A percentile compares a stretch with the other conserved stretches of the same genome.
Conservation (phyloP, 169 alveolate species). For the Amoebophrya sp. region DNA sequence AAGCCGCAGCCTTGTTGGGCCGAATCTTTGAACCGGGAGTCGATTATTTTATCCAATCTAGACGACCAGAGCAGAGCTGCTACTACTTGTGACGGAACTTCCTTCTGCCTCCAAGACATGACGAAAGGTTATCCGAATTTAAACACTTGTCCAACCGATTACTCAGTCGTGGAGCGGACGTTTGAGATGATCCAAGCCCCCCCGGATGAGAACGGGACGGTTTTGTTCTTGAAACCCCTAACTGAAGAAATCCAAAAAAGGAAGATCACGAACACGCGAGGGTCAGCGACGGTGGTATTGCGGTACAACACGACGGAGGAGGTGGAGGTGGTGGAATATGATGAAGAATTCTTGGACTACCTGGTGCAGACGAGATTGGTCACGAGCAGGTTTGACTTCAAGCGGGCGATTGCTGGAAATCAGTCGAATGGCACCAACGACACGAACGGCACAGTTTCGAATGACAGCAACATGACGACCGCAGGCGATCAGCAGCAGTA, state of each 20-base stretch:
- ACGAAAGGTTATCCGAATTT: background rate
- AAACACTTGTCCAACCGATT: background rate
- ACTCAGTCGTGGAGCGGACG: background rate
- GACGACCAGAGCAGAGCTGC: background rate
- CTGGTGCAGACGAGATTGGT: no score
- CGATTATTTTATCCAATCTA: background rate
- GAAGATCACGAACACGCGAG: background rate
- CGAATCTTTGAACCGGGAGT: background rate
- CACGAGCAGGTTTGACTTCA: no score
- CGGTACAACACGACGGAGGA: background rate
- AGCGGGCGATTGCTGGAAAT: no score
- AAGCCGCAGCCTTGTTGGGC: constrained; percentile 19
- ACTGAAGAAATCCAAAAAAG: background rate
- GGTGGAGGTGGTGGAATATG: background rate
- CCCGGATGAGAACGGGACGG: background rate
- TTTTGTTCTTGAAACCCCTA: no score
- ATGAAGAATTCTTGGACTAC: no score
- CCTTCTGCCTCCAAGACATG: background rate
- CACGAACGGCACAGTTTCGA: no score
- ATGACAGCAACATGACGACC: background rate
- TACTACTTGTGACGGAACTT: no score
- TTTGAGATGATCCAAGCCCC: background rate
- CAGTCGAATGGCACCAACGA: no score
- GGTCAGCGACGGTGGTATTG: background rate
- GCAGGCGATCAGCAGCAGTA: no score